phyloP scores from a whole-genome alignment of 805 yeast species.

The Schwanniomyces pseudopolymorphus region DNA sequence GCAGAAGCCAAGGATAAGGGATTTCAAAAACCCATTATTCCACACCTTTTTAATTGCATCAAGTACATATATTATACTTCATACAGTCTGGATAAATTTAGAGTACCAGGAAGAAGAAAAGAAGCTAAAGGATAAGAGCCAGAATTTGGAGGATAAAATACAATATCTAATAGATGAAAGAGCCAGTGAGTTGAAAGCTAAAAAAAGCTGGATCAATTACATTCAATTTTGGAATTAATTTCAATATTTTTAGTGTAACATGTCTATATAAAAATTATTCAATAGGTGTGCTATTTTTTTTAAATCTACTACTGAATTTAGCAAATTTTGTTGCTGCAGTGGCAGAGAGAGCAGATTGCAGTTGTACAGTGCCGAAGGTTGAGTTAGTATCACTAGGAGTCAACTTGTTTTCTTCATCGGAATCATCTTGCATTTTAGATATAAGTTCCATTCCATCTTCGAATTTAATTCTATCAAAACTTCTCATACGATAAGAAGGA shows the following conservation, averaged over 20 bases:
- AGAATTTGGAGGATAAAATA: slow-evolving; percentile 20
- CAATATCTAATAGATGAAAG: slow-evolving; percentile 29
- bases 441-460: slow-evolving; percentile 67
- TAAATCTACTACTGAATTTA: slow-evolving; percentile 28
- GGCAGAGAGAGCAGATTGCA: slow-evolving; percentile 21
- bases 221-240: slow-evolving; percentile 15
- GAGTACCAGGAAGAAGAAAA: slow-evolving; percentile 27
- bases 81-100: slow-evolving; percentile 30
- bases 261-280: not conserved
- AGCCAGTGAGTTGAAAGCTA: slow-evolving; percentile 16
- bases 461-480: slow-evolving; percentile 71
- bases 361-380: slow-evolving; percentile 10
- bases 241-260: not conserved
- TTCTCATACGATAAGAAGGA: slow-evolving; percentile 41
- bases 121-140: slow-evolving; percentile 15
- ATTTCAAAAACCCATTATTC: slow-evolving; percentile 37
- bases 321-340: slow-evolving; percentile 33
- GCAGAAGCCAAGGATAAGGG: slow-evolving; percentile 30
- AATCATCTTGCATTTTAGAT: slow-evolving; percentile 45
- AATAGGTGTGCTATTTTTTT: slow-evolving; percentile 10
- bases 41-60: slow-evolving; percentile 41
- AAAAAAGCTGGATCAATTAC: slow-evolving; percentile 13
- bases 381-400: slow-evolving; percentile 9
- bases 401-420: slow-evolving; percentile 14
- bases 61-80: slow-evolving; percentile 34